These are phyloP conservation scores for Cyamopsis tetragonoloba DNA, from an alignment of 306 rosid species.

Conservation along the genomic window DNA sequence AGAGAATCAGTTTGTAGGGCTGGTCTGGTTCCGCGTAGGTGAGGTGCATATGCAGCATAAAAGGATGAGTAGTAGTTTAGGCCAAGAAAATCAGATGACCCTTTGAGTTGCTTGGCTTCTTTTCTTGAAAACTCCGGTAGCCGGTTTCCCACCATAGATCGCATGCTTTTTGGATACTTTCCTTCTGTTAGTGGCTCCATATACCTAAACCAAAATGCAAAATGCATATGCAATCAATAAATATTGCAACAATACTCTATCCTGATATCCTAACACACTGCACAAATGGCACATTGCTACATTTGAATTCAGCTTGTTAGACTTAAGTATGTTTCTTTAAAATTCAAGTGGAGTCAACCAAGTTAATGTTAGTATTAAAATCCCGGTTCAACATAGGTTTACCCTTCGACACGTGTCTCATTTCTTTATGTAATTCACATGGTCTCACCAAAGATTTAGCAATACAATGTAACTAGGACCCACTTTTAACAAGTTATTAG, in stretches of 20 bases:
- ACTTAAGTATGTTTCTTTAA: neutral
- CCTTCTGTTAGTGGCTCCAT: conserved; percentile 41
- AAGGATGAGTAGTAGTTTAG: conserved; percentile 40
- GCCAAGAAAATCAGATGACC: conserved; percentile 40
- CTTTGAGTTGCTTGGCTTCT: conserved; percentile 30
- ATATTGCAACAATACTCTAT: neutral
- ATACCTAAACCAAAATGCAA: conserved; percentile 23
- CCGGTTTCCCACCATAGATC: conserved; percentile 31
- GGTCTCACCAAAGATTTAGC: no score
- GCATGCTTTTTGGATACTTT: conserved; percentile 39
- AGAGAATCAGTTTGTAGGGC: conserved; percentile 36
- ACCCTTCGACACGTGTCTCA: no score
- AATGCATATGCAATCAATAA: conserved; percentile 15
- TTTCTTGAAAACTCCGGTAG: conserved; percentile 29
- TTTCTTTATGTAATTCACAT: no score
- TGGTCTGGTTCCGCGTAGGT: conserved; percentile 20
- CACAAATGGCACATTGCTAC: neutral
- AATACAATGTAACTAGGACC: no score
- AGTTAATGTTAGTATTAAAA: no score
- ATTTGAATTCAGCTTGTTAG: conserved; percentile 2
- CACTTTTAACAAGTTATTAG: no score
- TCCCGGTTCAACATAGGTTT: no score
- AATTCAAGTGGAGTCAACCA: conserved; percentile 6
- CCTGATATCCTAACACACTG: neutral
- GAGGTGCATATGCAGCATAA: conserved; percentile 37